A percentile compares a stretch with the other conserved stretches of the same genome.
Evolutionary conservation across 2,329 filamentous ascomycete species (phyloP).

Genomic region (Exophiala aquamarina): DNA sequence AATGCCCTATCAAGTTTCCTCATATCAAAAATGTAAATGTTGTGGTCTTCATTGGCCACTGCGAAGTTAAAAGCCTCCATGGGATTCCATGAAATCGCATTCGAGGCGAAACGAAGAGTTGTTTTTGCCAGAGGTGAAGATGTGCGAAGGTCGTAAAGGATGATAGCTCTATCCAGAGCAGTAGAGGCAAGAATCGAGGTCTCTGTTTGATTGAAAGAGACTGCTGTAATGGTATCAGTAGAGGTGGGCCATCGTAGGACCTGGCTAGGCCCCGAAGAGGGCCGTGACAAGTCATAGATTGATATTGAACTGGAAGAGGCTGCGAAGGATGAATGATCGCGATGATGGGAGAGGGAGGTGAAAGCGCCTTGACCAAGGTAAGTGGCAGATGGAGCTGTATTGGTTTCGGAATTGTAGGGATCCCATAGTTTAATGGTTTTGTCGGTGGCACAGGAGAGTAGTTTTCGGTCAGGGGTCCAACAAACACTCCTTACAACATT

Average conservation of each 20-base stretch:
- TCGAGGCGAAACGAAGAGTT: slow-evolving; percentile 77
- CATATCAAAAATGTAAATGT: slow-evolving; percentile 91
- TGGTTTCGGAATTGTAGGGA: slow-evolving; percentile 71
- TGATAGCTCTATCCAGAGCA: slow-evolving; percentile 79
- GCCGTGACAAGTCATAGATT: slow-evolving; percentile 82
- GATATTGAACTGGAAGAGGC: slow-evolving; percentile 73
- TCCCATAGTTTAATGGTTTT: slow-evolving; percentile 88
- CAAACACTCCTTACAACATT: slow-evolving; percentile 89
- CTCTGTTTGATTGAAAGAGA: slow-evolving; percentile 91
- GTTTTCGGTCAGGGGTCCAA: slow-evolving; percentile 82
- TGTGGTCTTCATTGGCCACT: slow-evolving; percentile 91
- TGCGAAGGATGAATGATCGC: slow-evolving; percentile 75
- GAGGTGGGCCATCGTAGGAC: slow-evolving; percentile 83
- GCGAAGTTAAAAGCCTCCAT: slow-evolving; percentile 97
- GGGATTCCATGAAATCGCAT: slow-evolving; percentile 87
- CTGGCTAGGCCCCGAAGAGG: slow-evolving; percentile 74
- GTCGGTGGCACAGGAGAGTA: slow-evolving; percentile 85
- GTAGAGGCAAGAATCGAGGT: slow-evolving; percentile 85
- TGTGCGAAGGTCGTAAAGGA: slow-evolving; percentile 90
- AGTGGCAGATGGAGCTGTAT: slow-evolving; percentile 72
- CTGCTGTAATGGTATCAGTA: slow-evolving; percentile 83
- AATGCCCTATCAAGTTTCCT: slow-evolving; percentile 82
- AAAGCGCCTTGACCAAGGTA: slow-evolving; percentile 84
- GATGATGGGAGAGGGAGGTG: slow-evolving; percentile 79
- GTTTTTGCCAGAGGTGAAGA: slow-evolving; percentile 79